Evolutionary conservation across 495 filamentous ascomycete species (phyloP), one percentile per base, ranked within the genome.

Genomic region (Xylaria cubensis): DNA sequence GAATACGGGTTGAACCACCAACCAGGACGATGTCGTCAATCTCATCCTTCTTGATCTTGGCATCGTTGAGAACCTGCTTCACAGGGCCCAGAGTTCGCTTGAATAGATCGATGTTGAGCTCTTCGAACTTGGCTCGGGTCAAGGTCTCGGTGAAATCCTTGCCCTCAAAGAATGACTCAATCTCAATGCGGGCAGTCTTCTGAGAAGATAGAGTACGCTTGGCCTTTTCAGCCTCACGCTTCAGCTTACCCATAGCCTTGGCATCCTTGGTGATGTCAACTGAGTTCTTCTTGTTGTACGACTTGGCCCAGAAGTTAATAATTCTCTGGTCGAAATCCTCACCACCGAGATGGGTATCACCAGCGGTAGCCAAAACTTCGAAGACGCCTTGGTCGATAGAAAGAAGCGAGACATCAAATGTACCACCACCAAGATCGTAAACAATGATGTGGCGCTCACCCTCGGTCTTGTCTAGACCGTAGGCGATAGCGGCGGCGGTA

Each of bases 191-290:
- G 76, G 95, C 96, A 74, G 94, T 96, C 94, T 96, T 98, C 87
- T 97, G 94, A 79, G 94, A 97, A 80, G 97, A 98, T 63, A 99
- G 91, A 75, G 95, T 98, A 80, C 97, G 93, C 92, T 99, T 99
- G 84, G 97, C 97, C 90, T 98, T 98, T 88, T 99, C 96, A 78
- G 97, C 96, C 84, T 98, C 97, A 76, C 97, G 96, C 94, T 98
- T 98, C 75, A 99, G 90, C 86, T 98, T 98, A 86, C 96, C 95
- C 96, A 99, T 98, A 68, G 96, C 92, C 93, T 98, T 98, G 69
- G 92, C 85, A 77, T 98, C 94, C 88, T 95, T 97, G 86, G 91
- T 91, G 80, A 99, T 91, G 79, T 98, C 93, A 73, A 93, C 92
- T 74, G 86, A 84, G 88, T 98, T 90, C 90, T 98, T 96, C 92